Base-by-base conservation (phyloP, 1,139 yeast species). In the Neolecta irregularis region DNA sequence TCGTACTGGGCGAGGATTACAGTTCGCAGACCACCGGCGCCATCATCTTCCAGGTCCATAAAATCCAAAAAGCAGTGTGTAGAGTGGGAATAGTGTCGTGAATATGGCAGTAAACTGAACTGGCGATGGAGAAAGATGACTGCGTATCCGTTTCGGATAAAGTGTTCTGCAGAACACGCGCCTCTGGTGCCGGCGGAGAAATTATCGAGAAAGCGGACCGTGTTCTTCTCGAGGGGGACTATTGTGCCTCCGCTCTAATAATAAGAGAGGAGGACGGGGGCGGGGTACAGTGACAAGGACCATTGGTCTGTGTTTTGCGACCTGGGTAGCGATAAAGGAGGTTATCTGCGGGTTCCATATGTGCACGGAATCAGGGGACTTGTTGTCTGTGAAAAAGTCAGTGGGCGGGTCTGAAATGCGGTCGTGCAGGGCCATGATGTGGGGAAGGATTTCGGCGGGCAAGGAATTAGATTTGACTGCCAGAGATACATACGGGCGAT, bases 151-250 rank as follows among this genome's bases (percentile, higher is more conserved):
- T 70, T 63, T 42, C 76, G 79, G 38, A 91, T 60, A 47, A 88
- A 80, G 53, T 80, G 76, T 55, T 88, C 98, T 3, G 96, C 93
- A 25, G 92, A 75, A 0, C 94, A 75, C 6, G 98, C 93, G 38
- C 98, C 98, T 56, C 99, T 69, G 1, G 96, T 88, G 17, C 98
- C 98, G 19, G 96, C 96, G 47, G 93, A 76, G 55, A 91, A 91
- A 53, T 88, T 88, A 55, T 88, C 99, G 51, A 88, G 83, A 56
- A 88, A 88, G 40, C 99, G 59, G 11, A 88, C 98, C 0, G 98
- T 91, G 51, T 91, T 88, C 56, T 83, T 83, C 50, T 88, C 99
- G 45, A 88, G 61, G 0, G 99, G 99, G 0, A 91, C 99, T 0
- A 96, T 85, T 1, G 98, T 88, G 23, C 98, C 99, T n/a, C 99